phyloP scores from a whole-genome alignment of 257 asterid genomes.

The Misopates orontium region DNA sequence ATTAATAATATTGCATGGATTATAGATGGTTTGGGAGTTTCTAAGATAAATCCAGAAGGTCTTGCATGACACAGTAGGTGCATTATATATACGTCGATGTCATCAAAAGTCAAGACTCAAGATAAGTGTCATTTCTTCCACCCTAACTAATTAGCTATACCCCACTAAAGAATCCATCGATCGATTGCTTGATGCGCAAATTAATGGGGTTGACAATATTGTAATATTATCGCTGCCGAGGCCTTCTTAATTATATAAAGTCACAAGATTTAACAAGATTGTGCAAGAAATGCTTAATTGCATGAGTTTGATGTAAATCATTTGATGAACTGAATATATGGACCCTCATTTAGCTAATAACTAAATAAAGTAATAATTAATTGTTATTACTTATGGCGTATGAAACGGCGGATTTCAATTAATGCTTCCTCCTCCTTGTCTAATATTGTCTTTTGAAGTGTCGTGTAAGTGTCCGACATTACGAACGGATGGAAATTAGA shows the following conservation, averaged over 20 bases:
- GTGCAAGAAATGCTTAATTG: too few species aligned
- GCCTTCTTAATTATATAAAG: not conserved
- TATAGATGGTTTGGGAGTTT: slow-evolving; percentile 20
- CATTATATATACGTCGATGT: not conserved
- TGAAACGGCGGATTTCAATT: too few species aligned
- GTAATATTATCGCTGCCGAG: not conserved
- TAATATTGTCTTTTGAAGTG: too few species aligned
- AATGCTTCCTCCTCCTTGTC: too few species aligned
- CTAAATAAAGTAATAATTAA: too few species aligned
- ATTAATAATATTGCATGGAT: not conserved
- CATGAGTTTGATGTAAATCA: too few species aligned
- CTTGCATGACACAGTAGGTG: slow-evolving; percentile 14
- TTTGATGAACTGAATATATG: too few species aligned
- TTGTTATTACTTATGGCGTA: too few species aligned
- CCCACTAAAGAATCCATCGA: slow-evolving; percentile 18
- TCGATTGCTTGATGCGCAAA: slow-evolving; percentile 10
- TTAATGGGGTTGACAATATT: slow-evolving; percentile 27
- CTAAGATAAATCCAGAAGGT: slow-evolving; percentile 13
- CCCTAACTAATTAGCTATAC: not conserved
- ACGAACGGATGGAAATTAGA: too few species aligned
- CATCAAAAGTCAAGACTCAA: slow-evolving; percentile 19
- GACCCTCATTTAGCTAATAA: too few species aligned
- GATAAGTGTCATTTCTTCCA: not conserved
- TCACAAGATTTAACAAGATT: too few species aligned
- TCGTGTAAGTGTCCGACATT: too few species aligned